Percentiles rank a stretch among this genome's conserved stretches.
phyloP scores from a whole-genome alignment of 352 stramenopile species.

The Globisporangium abappressorium region DNA sequence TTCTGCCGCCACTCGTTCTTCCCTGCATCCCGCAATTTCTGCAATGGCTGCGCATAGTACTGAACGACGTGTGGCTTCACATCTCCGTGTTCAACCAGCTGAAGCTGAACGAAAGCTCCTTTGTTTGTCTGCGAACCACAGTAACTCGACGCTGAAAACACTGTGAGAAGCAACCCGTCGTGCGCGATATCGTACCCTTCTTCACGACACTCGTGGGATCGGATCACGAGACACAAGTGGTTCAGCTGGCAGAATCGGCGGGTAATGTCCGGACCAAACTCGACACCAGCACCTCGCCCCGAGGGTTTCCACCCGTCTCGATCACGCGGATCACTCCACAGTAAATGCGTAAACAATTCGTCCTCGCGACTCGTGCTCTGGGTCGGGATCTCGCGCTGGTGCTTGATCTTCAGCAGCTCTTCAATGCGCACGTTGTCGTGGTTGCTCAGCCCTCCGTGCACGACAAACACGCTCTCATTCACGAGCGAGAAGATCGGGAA shows the following conservation, averaged over 20 bases:
- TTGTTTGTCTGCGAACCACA: slow-evolving; percentile 92
- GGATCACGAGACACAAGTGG: slow-evolving; percentile 86
- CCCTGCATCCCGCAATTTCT: slow-evolving; percentile 62
- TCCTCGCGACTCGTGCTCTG: slow-evolving; percentile 78
- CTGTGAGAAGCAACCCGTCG: slow-evolving; percentile 82
- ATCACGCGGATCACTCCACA: slow-evolving; percentile 90
- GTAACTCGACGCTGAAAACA: slow-evolving; percentile 93
- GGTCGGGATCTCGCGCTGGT: slow-evolving; percentile 86
- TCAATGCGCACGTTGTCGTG: slow-evolving; percentile 86
- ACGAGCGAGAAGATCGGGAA: slow-evolving; percentile 91
- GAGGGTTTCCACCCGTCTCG: slow-evolving; percentile 59
- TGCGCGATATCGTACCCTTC: slow-evolving; percentile 90
- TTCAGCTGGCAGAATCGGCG: slow-evolving; percentile 87
- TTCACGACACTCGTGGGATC: slow-evolving; percentile 92
- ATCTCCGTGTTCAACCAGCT: slow-evolving; percentile 63
- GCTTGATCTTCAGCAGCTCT: slow-evolving; percentile 81
- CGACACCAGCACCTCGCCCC: slow-evolving; percentile 85
- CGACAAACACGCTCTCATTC: slow-evolving; percentile 89
- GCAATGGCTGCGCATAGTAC: slow-evolving; percentile 85
- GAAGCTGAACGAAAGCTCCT: slow-evolving; percentile 68
- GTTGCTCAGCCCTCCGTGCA: slow-evolving; percentile 90
- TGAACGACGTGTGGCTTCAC: slow-evolving; percentile 91
- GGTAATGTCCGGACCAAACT: slow-evolving; percentile 93
- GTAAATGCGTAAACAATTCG: slow-evolving; percentile 87
- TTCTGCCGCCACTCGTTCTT: slow-evolving; percentile 84